Percentiles rank a stretch among this genome's conserved stretches.
Conservation (phyloP, 345 rosid genomes). For the Acer saccharum region DNA sequence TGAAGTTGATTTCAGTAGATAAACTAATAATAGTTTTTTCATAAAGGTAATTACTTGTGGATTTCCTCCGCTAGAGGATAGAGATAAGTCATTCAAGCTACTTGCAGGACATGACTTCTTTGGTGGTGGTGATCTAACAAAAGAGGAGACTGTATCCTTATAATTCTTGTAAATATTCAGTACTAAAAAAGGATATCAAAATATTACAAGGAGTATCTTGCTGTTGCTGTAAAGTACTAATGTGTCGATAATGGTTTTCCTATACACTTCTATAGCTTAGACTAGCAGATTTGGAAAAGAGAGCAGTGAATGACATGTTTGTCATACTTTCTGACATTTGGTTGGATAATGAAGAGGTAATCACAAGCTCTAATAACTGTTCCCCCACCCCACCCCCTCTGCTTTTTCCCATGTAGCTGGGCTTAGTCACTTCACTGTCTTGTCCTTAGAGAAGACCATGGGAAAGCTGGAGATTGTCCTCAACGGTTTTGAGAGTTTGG, state of each 20-base stretch:
- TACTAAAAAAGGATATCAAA: constrained; percentile 7
- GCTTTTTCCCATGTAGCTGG: constrained; percentile 22
- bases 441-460: constrained; percentile 71
- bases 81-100: constrained; percentile 68
- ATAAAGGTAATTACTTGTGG: constrained; percentile 84
- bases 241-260: constrained; percentile 28
- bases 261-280: constrained; percentile 51
- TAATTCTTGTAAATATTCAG: constrained; percentile 12
- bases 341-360: constrained; percentile 88
- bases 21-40: constrained; percentile 16
- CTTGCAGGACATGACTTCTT: constrained; percentile 80
- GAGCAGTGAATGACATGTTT: constrained; percentile 80
- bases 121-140: constrained; percentile 72
- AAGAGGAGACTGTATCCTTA: constrained; percentile 78
- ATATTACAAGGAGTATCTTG: constrained; percentile 1
- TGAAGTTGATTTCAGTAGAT: constrained; percentile 5
- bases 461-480: constrained; percentile 76
- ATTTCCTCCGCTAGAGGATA: constrained; percentile 90
- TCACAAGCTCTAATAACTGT: constrained; percentile 11
- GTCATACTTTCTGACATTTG: constrained; percentile 90
- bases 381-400: background rate
- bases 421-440: constrained; percentile 38
- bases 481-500: constrained; percentile 74
- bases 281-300: constrained; percentile 63
- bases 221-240: background rate